A percentile compares a stretch with the other conserved stretches of the same genome.
Conservation (phyloP, 495 filamentous ascomycete genomes). For the Penicillium odoratum region DNA sequence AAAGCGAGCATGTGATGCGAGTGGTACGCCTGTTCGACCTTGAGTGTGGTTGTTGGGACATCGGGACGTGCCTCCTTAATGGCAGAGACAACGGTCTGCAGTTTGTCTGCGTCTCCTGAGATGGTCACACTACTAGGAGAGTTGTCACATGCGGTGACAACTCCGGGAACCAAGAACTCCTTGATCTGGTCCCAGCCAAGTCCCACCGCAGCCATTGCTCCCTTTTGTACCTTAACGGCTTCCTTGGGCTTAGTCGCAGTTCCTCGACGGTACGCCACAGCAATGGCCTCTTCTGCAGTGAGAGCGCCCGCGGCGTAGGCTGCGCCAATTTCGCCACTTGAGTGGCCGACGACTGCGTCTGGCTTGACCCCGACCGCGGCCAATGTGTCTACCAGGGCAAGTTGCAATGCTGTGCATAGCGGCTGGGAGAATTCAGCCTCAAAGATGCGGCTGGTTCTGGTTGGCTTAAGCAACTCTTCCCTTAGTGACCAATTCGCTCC, state of each 20-base stretch:
- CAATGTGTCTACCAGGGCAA: slow-evolving; percentile 49
- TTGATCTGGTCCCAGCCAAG: slow-evolving; percentile 19
- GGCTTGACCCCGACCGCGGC: slow-evolving; percentile 39
- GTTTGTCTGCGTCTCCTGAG: slow-evolving; percentile 32
- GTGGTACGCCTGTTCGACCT: slow-evolving; percentile 44
- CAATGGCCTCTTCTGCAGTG: slow-evolving; percentile 36
- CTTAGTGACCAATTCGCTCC: too few relatives aligned
- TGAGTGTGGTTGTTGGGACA: slow-evolving; percentile 20
- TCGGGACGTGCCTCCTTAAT: slow-evolving; percentile 28
- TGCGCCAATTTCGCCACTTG: slow-evolving; percentile 62
- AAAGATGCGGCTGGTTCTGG: slow-evolving; percentile 5
- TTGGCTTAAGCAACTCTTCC: neutral
- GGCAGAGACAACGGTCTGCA: slow-evolving; percentile 35
- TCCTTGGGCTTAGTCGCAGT: neutral
- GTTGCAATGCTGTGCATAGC: slow-evolving; percentile 50
- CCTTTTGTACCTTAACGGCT: slow-evolving; percentile 4
- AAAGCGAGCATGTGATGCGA: slow-evolving; percentile 28
- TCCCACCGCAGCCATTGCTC: slow-evolving; percentile 49
- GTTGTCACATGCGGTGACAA: slow-evolving; percentile 25
- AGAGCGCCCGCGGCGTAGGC: slow-evolving; percentile 58
- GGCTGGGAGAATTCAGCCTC: slow-evolving; percentile 38
- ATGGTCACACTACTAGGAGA: slow-evolving; percentile 26
- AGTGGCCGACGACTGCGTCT: slow-evolving; percentile 57
- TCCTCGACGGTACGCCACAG: slow-evolving; percentile 40
- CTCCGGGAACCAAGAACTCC: neutral